Evolutionary conservation across 1,284 basidiomycete genomes (phyloP), one percentile per base, ranked within the genome.

Genomic region (Takashimella tepidaria): DNA sequence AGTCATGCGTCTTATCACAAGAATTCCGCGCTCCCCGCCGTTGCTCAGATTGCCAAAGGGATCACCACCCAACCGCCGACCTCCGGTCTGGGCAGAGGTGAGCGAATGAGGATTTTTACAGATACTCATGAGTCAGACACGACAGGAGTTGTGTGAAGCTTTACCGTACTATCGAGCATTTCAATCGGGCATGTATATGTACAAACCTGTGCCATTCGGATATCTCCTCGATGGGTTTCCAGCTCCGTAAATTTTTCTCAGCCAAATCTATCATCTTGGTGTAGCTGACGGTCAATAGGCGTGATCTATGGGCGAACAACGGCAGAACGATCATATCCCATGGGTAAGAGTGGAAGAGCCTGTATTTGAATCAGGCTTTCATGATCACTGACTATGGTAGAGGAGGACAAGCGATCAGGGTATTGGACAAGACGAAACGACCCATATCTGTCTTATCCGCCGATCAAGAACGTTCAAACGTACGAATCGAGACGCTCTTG

Each of bases 81-180:
- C 70, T 4, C 69, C 66, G 0, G 69, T 73, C 8, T 73, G 71
- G 71, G 71, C 71, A 16, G 61, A 69, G 51, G 70, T 71, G 44
- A 49, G 66, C 53, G 5, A 13, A 19, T 20, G 12, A 31, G 4
- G 16, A 51, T 8, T 8, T 23, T 10, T 37, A 16, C 1, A 22
- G 8, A 1, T 3, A 41, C 41, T 59, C 22, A 53, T 41, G 1
- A 5, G 23, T 41, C 49, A 70, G 68, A 62, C 68, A 2, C 61
- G 72, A 11, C 72, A 72, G 55, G 72, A 74, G 46, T 64, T 74
- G 3, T 74, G 72, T 53, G 72, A 74, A 54, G 61, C 69, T 12
- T 55, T 74, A 48, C 69, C 70, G 6, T 74, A 74, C 56, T 74
- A 74, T 54, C 64, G 72, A 25, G 63, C 70, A 2, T 74, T 67